phyloP scores from a whole-genome alignment of 2,329 filamentous ascomycete species.

The Cladosporium colombiae region DNA sequence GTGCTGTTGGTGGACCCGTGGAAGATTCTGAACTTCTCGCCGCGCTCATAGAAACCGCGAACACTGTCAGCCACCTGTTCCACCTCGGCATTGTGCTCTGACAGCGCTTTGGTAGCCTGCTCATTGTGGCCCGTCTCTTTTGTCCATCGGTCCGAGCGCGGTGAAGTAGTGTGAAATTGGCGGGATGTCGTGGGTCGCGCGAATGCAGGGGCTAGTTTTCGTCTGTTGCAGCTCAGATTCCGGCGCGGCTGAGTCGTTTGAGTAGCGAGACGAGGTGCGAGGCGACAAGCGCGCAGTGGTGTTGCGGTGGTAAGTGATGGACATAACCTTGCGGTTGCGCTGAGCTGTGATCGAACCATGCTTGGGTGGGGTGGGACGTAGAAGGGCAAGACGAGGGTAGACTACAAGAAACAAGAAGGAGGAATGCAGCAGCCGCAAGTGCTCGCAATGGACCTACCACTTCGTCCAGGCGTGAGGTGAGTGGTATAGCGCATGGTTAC shows the following conservation, averaged over 20 bases:
- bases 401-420: not conserved
- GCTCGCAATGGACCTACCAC: not conserved
- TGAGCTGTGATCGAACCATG: conserved; percentile 7
- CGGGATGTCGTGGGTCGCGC: not conserved
- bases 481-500: not conserved
- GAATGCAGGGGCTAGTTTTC: not conserved
- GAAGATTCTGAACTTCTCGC: conserved; percentile 69
- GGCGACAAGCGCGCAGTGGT: not conserved
- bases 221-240: not conserved
- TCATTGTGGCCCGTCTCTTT: conserved; percentile 26
- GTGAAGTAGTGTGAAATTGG: not conserved
- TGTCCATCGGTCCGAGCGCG: not conserved
- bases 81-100: conserved; percentile 37
- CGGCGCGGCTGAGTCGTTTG: not conserved
- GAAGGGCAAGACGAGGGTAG: not conserved
- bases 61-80: conserved; percentile 49
- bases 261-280: not conserved
- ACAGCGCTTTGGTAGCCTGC: conserved; percentile 38
- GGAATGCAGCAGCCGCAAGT: not conserved
- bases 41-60: conserved; percentile 51
- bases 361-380: not conserved
- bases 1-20: conserved; percentile 79
- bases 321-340: conserved; percentile 6
- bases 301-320: not conserved
- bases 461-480: not conserved